Base-by-base conservation (phyloP, 495 filamentous ascomycete species). In the Pseudoneurospora amorphoporcata region DNA sequence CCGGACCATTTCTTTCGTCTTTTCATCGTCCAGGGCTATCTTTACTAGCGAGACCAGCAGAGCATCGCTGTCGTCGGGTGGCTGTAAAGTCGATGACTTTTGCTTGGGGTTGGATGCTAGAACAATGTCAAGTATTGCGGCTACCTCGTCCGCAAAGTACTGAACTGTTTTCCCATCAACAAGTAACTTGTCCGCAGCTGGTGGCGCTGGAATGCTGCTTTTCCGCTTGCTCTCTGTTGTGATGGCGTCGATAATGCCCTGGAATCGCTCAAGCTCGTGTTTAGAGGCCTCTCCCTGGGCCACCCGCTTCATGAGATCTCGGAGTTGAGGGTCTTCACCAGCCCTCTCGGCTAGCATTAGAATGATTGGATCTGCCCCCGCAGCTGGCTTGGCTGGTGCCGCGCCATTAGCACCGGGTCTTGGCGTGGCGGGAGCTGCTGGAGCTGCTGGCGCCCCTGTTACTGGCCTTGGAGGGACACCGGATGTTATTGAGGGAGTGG, bases 241-340 rank as follows among this genome's bases (percentile, higher is more conserved):
- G 40, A 99, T 89, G 69, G 94, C 91, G 77, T 97, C 92, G 73
- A 99, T 98, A 70, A 98, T 94, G 68, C 86, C 84, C 79, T 99
- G 96, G 77, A 99, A 99, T 72, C 90, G 87, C 72, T 91, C 90
- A 16, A 99, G 86, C 75, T 98, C 93, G 40, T 91, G 87, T 69
- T 88, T 88, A 3, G 88, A 87, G 3, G 96, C 96, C 72, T 93
- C 89, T 29, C 94, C 95, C 35, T 91, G 90, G 5, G 96, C 96
- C 9, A 99, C 96, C 14, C 94, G 89, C 76, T 93, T 91, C 96
- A 99, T 99, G 12, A 99, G 86, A n/a, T 90, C 89, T 76, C 97
- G 94, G n/a, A 99, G 85, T 68, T 94, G 88, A 3, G 92, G 90
- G 78, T 99, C 92, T 19, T 91, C 89, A 1, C 92, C 92, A 17